phyloP scores from a whole-genome alignment of 2,329 filamentous ascomycete species.

The Colletotrichum costaricense region DNA sequence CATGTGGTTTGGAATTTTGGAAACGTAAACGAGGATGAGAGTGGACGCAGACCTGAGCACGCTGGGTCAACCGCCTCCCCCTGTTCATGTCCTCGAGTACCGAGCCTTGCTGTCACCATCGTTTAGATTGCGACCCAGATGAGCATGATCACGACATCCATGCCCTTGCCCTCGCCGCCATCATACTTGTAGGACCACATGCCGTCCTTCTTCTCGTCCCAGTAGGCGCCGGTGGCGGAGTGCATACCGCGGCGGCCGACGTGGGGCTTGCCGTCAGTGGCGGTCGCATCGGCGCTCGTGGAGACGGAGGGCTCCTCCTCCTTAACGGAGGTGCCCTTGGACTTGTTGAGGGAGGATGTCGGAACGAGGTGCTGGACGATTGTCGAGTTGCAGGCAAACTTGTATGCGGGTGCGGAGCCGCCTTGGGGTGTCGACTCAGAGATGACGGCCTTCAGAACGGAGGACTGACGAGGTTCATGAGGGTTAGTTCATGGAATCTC shows the following conservation, averaged over 20 bases:
- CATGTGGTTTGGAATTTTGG: not conserved
- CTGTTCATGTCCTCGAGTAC: slow-evolving; percentile 20
- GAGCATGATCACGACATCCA: slow-evolving; percentile 77
- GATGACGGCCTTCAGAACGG: slow-evolving; percentile 81
- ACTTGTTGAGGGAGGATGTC: slow-evolving; percentile 72
- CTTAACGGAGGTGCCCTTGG: slow-evolving; percentile 62
- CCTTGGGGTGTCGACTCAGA: slow-evolving; percentile 74
- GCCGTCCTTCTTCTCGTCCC: slow-evolving; percentile 90
- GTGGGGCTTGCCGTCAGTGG: slow-evolving; percentile 74
- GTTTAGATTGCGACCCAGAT: slow-evolving; percentile 79
- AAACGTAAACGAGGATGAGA: not conserved
- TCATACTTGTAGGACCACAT: slow-evolving; percentile 93
- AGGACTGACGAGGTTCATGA: slow-evolving; percentile 65
- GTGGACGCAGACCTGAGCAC: not conserved
- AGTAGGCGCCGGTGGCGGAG: slow-evolving; percentile 85
- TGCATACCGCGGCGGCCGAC: slow-evolving; percentile 92
- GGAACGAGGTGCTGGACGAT: slow-evolving; percentile 93
- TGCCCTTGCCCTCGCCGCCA: slow-evolving; percentile 72
- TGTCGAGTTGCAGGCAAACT: slow-evolving; percentile 97
- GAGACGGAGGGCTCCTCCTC: slow-evolving; percentile 64
- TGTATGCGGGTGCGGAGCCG: slow-evolving; percentile 75
- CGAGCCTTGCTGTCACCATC: not conserved
- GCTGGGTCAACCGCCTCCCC: slow-evolving; percentile 31
- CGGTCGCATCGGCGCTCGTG: slow-evolving; percentile 64
- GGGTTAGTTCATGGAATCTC: slow-evolving; percentile 13